phyloP scores from a whole-genome alignment of 805 yeast species.

The Kodamaea kaohsiungensis region DNA sequence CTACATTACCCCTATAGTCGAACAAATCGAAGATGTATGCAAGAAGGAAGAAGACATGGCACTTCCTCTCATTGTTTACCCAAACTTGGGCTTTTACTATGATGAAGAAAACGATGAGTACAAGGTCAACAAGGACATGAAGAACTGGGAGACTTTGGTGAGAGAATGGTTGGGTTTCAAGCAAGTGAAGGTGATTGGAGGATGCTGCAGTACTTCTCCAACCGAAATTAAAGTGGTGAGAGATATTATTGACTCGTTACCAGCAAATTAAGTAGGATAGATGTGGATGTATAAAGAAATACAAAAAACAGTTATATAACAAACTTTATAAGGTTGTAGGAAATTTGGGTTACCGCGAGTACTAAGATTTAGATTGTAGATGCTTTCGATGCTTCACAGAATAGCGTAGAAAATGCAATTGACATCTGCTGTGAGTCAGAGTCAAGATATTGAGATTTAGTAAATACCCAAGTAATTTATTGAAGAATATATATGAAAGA shows the following conservation, averaged over 20 bases:
- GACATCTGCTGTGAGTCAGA: no score
- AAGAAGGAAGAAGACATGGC: conserved; percentile 11
- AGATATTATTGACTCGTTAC: conserved; percentile 5
- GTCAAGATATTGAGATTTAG: no score
- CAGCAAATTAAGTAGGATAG: neutral
- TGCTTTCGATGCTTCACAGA: no score
- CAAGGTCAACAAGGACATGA: conserved; percentile 19
- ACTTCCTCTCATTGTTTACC: conserved; percentile 58
- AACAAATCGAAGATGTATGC: conserved; percentile 24
- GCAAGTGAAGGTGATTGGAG: conserved; percentile 58
- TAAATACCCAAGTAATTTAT: no score
- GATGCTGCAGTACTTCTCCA: conserved; percentile 75
- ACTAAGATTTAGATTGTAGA: no score
- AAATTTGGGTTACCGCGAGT: no score
- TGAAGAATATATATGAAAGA: no score
- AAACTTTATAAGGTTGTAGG: no score
- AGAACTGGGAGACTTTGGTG: conserved; percentile 41
- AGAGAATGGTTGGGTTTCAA: conserved; percentile 40
- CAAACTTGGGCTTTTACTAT: conserved; percentile 74
- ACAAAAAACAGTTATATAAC: neutral
- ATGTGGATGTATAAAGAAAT: neutral
- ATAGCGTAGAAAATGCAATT: no score
- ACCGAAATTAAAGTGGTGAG: conserved; percentile 30
- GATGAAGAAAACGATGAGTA: conserved; percentile 44
- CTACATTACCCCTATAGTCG: conserved; percentile 42